A percentile compares a stretch with the other conserved stretches of the same genome.
phyloP scores from a whole-genome alignment of 2,329 filamentous ascomycete species.

The Phyllosticta citribraziliensis region DNA sequence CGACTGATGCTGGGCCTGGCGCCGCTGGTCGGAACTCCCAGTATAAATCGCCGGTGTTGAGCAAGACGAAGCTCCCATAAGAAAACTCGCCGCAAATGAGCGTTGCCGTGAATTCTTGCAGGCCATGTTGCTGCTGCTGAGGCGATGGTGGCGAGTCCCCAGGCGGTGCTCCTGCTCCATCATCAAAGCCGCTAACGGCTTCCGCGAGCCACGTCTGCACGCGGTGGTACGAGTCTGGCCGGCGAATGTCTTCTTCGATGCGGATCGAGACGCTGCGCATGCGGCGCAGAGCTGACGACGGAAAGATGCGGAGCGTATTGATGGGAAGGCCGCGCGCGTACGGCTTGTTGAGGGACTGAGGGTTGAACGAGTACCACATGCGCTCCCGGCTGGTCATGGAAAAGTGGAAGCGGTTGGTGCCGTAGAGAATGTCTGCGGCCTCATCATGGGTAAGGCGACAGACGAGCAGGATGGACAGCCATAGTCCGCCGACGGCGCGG shows the following conservation, averaged over 20 bases:
- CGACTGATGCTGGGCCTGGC: background rate
- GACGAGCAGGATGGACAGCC: conserved; percentile 7
- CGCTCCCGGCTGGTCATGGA: conserved; percentile 2
- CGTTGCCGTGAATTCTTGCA: conserved; percentile 2
- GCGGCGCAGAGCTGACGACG: background rate
- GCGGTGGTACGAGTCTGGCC: conserved; percentile 5
- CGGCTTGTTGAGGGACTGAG: background rate
- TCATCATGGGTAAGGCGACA: conserved; percentile 15
- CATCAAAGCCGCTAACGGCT: background rate
- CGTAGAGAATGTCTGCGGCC: conserved; percentile 13
- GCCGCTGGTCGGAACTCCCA: conserved; percentile 3
- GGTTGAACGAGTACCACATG: background rate
- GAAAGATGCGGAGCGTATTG: conserved; percentile 2
- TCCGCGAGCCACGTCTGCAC: conserved; percentile 7
- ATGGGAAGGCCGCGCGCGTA: conserved; percentile 4
- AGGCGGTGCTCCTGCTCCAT: background rate
- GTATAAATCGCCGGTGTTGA: conserved; percentile 1
- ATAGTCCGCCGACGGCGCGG: background rate
- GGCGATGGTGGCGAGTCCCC: too few relatives aligned
- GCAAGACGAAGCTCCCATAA: background rate
- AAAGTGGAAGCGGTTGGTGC: conserved; percentile 14
- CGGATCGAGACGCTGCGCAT: conserved; percentile 1
- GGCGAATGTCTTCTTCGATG: conserved; percentile 6
- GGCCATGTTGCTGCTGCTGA: background rate
- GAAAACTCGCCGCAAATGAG: conserved; percentile 3